Percentiles rank a stretch among this genome's conserved stretches.
phyloP scores from a whole-genome alignment of 495 filamentous ascomycete species.

The Gamarada debralockiae region DNA sequence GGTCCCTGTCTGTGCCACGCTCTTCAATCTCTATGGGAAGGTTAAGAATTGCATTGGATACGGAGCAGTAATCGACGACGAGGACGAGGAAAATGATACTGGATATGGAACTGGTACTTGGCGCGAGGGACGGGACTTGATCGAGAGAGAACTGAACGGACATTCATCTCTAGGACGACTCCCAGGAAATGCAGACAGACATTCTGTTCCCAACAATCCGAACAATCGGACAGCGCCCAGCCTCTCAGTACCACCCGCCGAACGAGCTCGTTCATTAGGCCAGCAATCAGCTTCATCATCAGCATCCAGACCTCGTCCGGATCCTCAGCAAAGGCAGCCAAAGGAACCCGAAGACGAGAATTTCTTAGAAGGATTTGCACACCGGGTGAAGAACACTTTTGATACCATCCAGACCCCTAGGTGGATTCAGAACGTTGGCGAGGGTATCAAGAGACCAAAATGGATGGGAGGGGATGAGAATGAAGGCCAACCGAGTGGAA shows the following conservation, averaged over 20 bases:
- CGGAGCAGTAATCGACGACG: slow-evolving; percentile 72
- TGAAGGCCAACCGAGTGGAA: slow-evolving; percentile 14
- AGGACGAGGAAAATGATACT: slow-evolving; percentile 56
- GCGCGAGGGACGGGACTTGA: slow-evolving; percentile 91
- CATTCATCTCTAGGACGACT: slow-evolving; percentile 44
- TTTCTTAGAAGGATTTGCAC: slow-evolving; percentile 78
- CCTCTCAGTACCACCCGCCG: slow-evolving; percentile 17
- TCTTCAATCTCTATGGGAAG: slow-evolving; percentile 83
- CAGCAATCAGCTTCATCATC: slow-evolving; percentile 11
- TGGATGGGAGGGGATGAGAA: slow-evolving; percentile 71
- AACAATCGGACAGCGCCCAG: slow-evolving; percentile 22
- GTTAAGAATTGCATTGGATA: slow-evolving; percentile 77
- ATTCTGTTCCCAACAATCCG: slow-evolving; percentile 20
- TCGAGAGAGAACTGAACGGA: slow-evolving; percentile 81
- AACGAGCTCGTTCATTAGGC: slow-evolving; percentile 13
- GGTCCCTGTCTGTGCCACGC: slow-evolving; percentile 73
- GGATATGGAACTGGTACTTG: slow-evolving; percentile 78
- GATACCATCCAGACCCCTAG: slow-evolving; percentile 78
- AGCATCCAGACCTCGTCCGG: not conserved
- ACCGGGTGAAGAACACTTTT: slow-evolving; percentile 86
- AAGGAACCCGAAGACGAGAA: slow-evolving; percentile 62
- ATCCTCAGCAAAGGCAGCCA: slow-evolving; percentile 28
- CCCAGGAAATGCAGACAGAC: slow-evolving; percentile 13
- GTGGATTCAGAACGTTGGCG: slow-evolving; percentile 67
- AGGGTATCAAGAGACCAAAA: slow-evolving; percentile 68